Base-by-base conservation (phyloP, 106 monocot species). In the Acorus calamus region DNA sequence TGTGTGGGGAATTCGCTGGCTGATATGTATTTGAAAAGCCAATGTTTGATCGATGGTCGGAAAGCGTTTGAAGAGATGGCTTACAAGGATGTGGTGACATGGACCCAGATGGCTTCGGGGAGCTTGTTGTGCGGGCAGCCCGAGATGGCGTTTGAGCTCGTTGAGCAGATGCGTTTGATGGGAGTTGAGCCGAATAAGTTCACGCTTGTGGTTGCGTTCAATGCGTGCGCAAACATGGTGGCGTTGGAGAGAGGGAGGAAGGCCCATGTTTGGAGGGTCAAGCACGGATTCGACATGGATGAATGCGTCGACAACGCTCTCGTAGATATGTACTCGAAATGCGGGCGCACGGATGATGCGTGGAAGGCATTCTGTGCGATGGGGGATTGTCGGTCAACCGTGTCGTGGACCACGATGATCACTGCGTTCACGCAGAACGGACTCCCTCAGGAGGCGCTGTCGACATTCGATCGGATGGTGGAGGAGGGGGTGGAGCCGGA, bases 331-430 rank as follows among this genome's bases (percentile, higher is more conserved):
- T 92, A 92, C 48, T 74, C 84, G 0, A 92, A 84, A 50, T 92
- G 92, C 46, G 87, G 92, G 1, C 79, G 61, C 7, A 79, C 75
- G 72, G 59, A 77, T 62, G 69, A 54, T 42, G 84, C 92, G 3
- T 8, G 4, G 44, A 41, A 28, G 45, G 84, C 82, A 2, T 92
- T 92, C 45, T 52, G n/a, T 2, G 68, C 47, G 6, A 92, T 84
- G 79, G 68, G 66, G 53, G 70, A 53, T 3, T 28, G 28, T 28
- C 69, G 70, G 52, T 77, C 87, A 0, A 77, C 76, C 6, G 66
- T 87, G 14, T 72, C 92, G 0, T 92, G 92, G 92, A 92, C 92
- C 0, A 84, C 92, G 47, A 64, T 84, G 69, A 92, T 92, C 68
- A 87, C 82, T 77, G 86, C 79, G 3, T 92, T 84, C 57, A 79